phyloP scores from a whole-genome alignment of 2,329 filamentous ascomycete species.

The Trichophyton benhamiae region DNA sequence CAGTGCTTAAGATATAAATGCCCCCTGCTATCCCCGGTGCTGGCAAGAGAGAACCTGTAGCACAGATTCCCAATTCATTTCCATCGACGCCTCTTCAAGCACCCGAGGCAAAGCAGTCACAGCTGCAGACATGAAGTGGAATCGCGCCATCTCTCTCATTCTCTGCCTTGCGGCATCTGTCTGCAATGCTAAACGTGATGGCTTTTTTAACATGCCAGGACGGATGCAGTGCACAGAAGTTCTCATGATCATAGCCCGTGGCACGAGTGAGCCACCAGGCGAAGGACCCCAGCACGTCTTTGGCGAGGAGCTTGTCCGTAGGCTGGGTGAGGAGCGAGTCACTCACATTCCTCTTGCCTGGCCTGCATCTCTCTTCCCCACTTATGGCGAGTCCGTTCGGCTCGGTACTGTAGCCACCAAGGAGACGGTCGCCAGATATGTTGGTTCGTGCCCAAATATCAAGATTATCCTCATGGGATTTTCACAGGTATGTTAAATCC shows the following conservation, averaged over 20 bases:
- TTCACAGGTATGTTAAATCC: constrained; percentile 7
- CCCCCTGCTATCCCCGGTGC: not conserved
- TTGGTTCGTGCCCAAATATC: constrained; percentile 3
- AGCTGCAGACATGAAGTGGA: constrained; percentile 1
- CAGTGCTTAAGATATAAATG: not conserved
- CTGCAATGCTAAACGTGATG: not conserved
- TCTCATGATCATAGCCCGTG: constrained; percentile 10
- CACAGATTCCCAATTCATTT: too few relatives aligned
- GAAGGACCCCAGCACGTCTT: constrained; percentile 4
- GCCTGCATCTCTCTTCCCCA: constrained; percentile 8
- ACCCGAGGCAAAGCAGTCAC: not conserved
- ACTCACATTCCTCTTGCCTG: constrained; percentile 5
- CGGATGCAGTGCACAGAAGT: not conserved
- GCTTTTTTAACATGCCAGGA: not conserved
- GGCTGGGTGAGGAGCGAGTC: not conserved
- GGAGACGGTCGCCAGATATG: constrained; percentile 6
- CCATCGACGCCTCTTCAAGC: not conserved
- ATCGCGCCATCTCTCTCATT: not conserved
- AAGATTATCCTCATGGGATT: constrained; percentile 11
- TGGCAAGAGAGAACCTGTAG: not conserved
- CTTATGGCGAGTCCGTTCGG: constrained; percentile 7
- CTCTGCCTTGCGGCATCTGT: not conserved
- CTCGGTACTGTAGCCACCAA: constrained; percentile 5
- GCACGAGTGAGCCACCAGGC: constrained; percentile 4
- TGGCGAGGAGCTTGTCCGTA: not conserved